Base-by-base conservation (phyloP, 768 basidiomycete species). In the Tricholoma sp. region DNA sequence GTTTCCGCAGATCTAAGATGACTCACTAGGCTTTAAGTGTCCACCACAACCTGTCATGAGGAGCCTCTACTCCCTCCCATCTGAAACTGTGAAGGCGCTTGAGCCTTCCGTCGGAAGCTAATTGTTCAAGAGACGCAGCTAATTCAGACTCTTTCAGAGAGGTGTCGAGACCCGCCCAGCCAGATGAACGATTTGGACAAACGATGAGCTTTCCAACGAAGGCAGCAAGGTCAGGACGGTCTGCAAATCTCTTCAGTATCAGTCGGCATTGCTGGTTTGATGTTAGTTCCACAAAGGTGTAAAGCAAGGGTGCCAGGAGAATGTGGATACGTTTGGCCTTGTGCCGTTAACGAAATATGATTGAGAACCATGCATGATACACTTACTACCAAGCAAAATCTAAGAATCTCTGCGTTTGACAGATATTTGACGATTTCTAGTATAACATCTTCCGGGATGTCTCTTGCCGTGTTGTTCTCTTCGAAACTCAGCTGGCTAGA, bases 31-130 rank as follows among this genome's bases (percentile, higher is more conserved):
- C 54, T 8, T 57, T 58, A n/a, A 65, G 55, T 27, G 35, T 37
- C 16, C 57, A 53, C 64, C 64, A 65, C 14, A 65, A 50, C 5
- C 50, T 58, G 54, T 65, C 61, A 31, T 27, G 52, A 29, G 64
- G 64, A 24, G 56, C 59, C 39, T 61, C 61, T 59, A 55, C n/a
- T 19, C 64, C 62, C 32, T 63, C 59, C 64, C 60, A 65, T 24
- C 50, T 56, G 37, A 65, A 65, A 12, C 54, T 58, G 16, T 56
- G 52, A 8, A 63, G 52, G 34, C 55, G 29, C 21, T 43, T 24
- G 31, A 63, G 45, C 31, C 52, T 55, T 5, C 62, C 59, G 10
- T 27, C 18, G 3, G 55, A 47, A 16, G 60, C 62, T 4, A 65
- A 52, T 35, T 47, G 52, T 35, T 59, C 56, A 24, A 65, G 49